Evolutionary conservation across 2,329 filamentous ascomycete genomes (phyloP).

Genomic region (Arthrobotrys sinensis): DNA sequence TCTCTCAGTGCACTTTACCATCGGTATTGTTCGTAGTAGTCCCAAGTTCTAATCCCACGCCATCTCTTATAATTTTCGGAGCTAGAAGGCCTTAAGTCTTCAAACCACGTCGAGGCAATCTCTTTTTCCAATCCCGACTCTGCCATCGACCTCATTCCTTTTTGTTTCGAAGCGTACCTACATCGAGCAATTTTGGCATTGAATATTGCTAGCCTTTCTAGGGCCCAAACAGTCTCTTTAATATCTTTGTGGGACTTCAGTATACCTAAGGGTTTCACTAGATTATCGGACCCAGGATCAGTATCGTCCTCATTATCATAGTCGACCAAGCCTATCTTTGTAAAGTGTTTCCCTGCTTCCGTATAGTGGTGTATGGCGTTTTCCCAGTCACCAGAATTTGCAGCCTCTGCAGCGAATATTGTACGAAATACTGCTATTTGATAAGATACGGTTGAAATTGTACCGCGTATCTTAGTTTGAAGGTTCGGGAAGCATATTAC

Average conservation of each 20-base stretch:
- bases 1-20: background rate
- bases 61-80: background rate
- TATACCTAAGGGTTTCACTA: too few relatives aligned
- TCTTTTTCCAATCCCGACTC: background rate
- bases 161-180: too few relatives aligned
- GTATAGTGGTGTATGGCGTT: background rate
- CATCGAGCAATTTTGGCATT: slow-evolving; percentile 6
- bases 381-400: background rate
- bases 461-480: background rate
- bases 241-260: too few relatives aligned
- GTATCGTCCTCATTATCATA: background rate
- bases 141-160: background rate
- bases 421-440: slow-evolving; percentile 7
- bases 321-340: too few relatives aligned
- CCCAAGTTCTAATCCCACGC: background rate
- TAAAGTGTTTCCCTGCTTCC: background rate
- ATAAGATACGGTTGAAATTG: background rate
- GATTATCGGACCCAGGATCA: too few relatives aligned
- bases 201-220: background rate
- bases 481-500: too few relatives aligned
- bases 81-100: background rate
- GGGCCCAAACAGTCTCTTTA: too few relatives aligned
- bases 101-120: background rate
- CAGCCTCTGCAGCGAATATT: background rate
- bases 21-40: background rate